These are phyloP conservation scores for Uronychia binucleata DNA, from an alignment of 73 alveolate genomes.

Conservation along the genomic window DNA sequence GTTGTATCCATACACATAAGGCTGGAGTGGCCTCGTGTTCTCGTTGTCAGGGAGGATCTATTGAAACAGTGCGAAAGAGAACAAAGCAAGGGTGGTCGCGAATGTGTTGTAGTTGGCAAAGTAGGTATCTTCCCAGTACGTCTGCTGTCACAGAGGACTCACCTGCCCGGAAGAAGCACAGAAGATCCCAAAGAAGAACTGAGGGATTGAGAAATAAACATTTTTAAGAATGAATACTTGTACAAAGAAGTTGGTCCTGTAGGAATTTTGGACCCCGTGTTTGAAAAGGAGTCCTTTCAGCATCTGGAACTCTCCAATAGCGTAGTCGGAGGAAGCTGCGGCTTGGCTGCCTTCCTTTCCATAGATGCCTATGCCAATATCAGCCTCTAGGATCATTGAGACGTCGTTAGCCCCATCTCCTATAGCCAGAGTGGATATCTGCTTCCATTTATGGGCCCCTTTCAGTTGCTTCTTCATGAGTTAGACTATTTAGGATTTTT, in stretches of 20 bases:
- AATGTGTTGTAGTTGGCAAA: background rate
- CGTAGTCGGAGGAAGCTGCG: constrained; percentile 90
- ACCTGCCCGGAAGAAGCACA: constrained; percentile 82
- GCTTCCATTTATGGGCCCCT: constrained; percentile 74
- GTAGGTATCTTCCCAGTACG: background rate
- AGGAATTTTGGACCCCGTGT: constrained; percentile 91
- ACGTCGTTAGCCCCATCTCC: constrained; percentile 98
- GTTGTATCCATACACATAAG: constrained; percentile 15
- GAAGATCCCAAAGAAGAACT: constrained; percentile 83
- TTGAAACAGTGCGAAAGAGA: background rate
- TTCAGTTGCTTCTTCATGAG: constrained; percentile 69
- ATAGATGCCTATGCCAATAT: constrained; percentile 92
- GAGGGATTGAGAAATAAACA: constrained; percentile 92
- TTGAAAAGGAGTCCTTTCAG: constrained; percentile 82
- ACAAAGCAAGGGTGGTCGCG: background rate
- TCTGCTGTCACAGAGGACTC: background rate
- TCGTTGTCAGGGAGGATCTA: background rate
- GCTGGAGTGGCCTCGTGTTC: constrained; percentile 3
- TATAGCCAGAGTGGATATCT: constrained; percentile 75
- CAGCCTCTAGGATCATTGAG: constrained; percentile 78
- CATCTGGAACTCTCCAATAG: constrained; percentile 90
- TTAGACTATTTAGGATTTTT: constrained; percentile 95
- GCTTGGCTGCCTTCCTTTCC: constrained; percentile 98
- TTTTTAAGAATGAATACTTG: constrained; percentile 92
- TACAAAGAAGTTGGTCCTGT: constrained; percentile 84